Base-by-base conservation (phyloP, 1,284 basidiomycete species). In the Malassezia slooffiae region DNA sequence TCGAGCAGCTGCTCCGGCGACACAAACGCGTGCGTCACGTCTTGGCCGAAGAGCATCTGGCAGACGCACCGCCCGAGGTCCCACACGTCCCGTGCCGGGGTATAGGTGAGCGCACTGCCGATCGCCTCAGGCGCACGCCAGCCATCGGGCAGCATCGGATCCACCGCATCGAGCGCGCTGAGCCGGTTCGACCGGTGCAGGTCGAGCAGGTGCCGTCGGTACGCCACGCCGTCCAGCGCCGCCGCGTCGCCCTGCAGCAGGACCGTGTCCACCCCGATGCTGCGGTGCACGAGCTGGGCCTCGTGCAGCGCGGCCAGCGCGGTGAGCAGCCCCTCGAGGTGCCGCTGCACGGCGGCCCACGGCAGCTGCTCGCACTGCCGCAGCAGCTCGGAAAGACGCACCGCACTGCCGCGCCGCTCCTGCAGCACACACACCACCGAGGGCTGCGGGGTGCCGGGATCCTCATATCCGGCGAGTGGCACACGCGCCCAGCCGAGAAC, bases 1-100 rank as follows among this genome's bases (percentile, higher is more conserved):
- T 47, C 33, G 12, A 60, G 38, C 9, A 60, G 47, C 20, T 47
- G 48, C 33, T 59, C 59, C 2, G 58, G 63, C 19, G 56, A 15
- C 16, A 51, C 48, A 42, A 49, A 51, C n/a, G 50, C 49, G 19
- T 46, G 13, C 6, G 47, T 5, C 13, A 57, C 52, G 16, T 60
- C 52, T 20, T 52, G n/a, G 1, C 68, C 67, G 31, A 55, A 64
- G 1, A 70, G 49, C 56, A 70, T 65, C 35, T 70, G 66, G 30
- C 58, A 55, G 4, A 47, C 47, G 27, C 53, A 57, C 5, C 63
- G 43, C 6, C 67, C 69, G 1, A 67, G 43, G 33, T 70, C 64
- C 57, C 62, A 70, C 2, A 70, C 32, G 34, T 70, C 69, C 12
- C 60, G 52, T 34, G 62, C 60, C 26, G 58, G 45, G 21, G 56